Base-by-base conservation (phyloP, 805 yeast species). In the Zygosaccharomyces siamensis region DNA sequence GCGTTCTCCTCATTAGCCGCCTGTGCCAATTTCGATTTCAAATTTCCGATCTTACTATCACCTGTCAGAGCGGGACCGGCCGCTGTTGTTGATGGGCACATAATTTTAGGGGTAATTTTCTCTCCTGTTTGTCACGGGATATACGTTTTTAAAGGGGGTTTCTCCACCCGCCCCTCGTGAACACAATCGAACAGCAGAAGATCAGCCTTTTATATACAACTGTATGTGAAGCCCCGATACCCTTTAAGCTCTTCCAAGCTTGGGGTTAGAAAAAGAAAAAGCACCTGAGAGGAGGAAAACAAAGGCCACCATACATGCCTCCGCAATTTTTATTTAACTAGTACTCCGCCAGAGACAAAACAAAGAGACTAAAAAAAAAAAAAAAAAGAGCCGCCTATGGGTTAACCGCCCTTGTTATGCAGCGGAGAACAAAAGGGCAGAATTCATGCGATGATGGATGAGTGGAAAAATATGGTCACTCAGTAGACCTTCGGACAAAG, bases 1-100 rank as follows among this genome's bases (percentile, higher is more conserved):
- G 28, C 4, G 8, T 26, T 26, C 12, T 18, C 23, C 27, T 18
- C n/a, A 10, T 7, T n/a, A 6, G 45, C 46, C 14, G 42, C 46
- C 12, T 45, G 46, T 5, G 46, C 39, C 43, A 49, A 26, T 40
- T 39, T 42, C 12, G 46, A 12, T 32, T 50, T 50, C 43, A 50
- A 40, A 11, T 38, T 43, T n/a, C 48, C 55, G 21, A 51, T 45
- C 40, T 24, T 42, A 14, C 14, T 16, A 28, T 7, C 37, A n/a
- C 18, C 24, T 7, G 27, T 42, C 7, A 37, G 36, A 21, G 44
- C 38, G 12, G 46, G 16, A 4, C 23, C 42, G 8, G 41, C 48
- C 24, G 44, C 33, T 7, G 14, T 45, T 14, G 49, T 45, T 7
- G 45, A 51, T 33, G 37, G 37, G 20, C 23, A 33, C 37, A 33